Percentiles rank a stretch among this genome's conserved stretches.
Conservation (phyloP, 345 rosid genomes). For the Zanthoxylum bungeanum region DNA sequence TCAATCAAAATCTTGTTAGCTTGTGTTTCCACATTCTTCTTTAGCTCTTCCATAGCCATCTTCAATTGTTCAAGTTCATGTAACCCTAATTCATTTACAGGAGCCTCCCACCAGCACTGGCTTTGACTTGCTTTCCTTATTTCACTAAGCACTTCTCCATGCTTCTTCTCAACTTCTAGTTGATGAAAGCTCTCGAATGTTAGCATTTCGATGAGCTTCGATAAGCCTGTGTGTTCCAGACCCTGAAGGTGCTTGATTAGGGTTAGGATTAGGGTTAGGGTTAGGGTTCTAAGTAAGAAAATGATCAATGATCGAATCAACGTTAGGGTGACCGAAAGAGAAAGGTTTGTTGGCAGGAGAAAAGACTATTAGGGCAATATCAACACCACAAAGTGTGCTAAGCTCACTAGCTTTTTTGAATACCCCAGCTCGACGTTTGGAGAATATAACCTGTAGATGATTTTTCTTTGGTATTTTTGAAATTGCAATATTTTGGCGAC, state of each 20-base stretch:
- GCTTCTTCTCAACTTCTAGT: slow-evolving; percentile 28
- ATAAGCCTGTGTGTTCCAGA: background rate
- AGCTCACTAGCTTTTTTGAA: slow-evolving; percentile 57
- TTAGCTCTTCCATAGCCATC: slow-evolving; percentile 23
- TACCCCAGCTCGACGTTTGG: slow-evolving; percentile 42
- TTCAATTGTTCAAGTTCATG: slow-evolving; percentile 22
- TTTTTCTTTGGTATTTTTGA: slow-evolving; percentile 29
- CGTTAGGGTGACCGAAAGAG: slow-evolving; percentile 45
- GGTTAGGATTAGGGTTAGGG: too few relatives aligned
- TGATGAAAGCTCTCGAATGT: slow-evolving; percentile 23
- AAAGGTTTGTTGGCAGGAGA: slow-evolving; percentile 46
- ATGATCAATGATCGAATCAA: slow-evolving; percentile 28
- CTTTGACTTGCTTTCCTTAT: slow-evolving; percentile 6
- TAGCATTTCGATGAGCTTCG: slow-evolving; percentile 33
- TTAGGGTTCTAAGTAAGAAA: slow-evolving; percentile 23
- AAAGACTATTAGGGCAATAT: slow-evolving; percentile 36
- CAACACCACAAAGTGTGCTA: slow-evolving; percentile 44
- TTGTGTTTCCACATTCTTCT: slow-evolving; percentile 20
- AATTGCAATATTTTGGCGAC: slow-evolving; percentile 26
- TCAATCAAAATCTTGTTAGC: slow-evolving; percentile 11
- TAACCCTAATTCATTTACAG: slow-evolving; percentile 19
- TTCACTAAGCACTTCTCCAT: slow-evolving; percentile 18
- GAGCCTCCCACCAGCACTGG: slow-evolving; percentile 30
- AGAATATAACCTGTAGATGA: slow-evolving; percentile 52
- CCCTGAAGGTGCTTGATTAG: background rate